phyloP scores from a whole-genome alignment of 1,284 basidiomycete species.

The Ceratobasidium papillatum region DNA sequence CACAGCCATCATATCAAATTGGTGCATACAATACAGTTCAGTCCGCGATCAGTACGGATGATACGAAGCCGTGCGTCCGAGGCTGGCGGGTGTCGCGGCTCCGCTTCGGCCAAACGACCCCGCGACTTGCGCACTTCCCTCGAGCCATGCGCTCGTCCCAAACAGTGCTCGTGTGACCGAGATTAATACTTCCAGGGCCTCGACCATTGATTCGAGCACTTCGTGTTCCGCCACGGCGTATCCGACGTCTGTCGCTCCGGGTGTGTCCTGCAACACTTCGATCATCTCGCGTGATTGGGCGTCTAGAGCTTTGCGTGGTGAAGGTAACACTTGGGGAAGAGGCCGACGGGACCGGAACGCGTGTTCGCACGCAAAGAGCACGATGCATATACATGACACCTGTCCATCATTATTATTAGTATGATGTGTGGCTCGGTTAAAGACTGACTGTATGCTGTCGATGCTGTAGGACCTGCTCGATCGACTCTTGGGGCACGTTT shows the following conservation, averaged over 20 bases:
- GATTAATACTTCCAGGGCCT: conserved; percentile 57
- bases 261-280: conserved; percentile 43
- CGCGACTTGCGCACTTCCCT: background rate
- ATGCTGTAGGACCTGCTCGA: conserved; percentile 56
- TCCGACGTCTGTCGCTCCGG: conserved; percentile 51
- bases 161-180: conserved; percentile 57
- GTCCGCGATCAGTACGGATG: background rate
- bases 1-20: background rate
- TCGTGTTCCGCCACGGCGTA: conserved; percentile 59
- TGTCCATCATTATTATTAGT: too few species aligned
- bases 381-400: conserved; percentile 61
- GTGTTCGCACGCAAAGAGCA: conserved; percentile 61
- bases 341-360: conserved; percentile 60
- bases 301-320: conserved; percentile 56
- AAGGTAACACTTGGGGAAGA: conserved; percentile 63
- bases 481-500: conserved; percentile 60
- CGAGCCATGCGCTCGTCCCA: conserved; percentile 58
- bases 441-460: conserved; percentile 58
- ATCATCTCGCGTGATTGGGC: conserved; percentile 55
- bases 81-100: background rate
- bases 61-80: background rate
- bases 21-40: background rate
- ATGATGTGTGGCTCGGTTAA: too few species aligned
- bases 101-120: conserved; percentile 24
- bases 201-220: conserved; percentile 57